Conservation (phyloP, 208 protist species). For the Trypanosoma congolense region DNA sequence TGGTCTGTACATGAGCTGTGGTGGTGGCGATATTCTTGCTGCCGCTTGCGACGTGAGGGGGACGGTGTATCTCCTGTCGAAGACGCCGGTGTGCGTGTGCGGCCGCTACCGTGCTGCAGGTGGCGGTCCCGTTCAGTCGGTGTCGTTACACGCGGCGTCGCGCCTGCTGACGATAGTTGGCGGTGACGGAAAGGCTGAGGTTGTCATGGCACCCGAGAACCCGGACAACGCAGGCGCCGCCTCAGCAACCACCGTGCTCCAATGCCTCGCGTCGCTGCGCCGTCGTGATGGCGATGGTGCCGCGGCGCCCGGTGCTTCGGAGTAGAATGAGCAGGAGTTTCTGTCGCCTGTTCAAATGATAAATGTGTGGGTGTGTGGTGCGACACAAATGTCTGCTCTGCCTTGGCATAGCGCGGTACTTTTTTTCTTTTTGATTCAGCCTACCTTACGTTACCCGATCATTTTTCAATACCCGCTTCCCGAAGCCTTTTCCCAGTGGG, state of each 20-base stretch:
- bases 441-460: too few species aligned
- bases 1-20: slow-evolving; percentile 1
- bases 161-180: slow-evolving; percentile 55
- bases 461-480: too few species aligned
- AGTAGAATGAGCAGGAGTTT: too few species aligned
- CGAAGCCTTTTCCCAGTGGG: too few species aligned
- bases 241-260: neutral
- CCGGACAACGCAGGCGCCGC: slow-evolving; percentile 8
- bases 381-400: too few species aligned
- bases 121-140: slow-evolving; percentile 31
- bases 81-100: slow-evolving; percentile 21
- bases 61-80: slow-evolving; percentile 34
- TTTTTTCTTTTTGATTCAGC: too few species aligned
- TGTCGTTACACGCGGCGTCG: slow-evolving; percentile 37
- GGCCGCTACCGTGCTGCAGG: slow-evolving; percentile 30
- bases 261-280: neutral
- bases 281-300: too few species aligned
- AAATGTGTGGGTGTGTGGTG: too few species aligned
- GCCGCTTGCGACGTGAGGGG: slow-evolving; percentile 20
- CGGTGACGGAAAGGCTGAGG: slow-evolving; percentile 42
- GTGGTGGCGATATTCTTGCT: slow-evolving; percentile 5
- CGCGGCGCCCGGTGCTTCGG: too few species aligned
- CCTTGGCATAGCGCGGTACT: too few species aligned
- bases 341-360: too few species aligned
- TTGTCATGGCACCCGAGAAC: slow-evolving; percentile 38